phyloP scores from a whole-genome alignment of 495 filamentous ascomycete genomes.

The Pyrenopolyporus hunteri region DNA sequence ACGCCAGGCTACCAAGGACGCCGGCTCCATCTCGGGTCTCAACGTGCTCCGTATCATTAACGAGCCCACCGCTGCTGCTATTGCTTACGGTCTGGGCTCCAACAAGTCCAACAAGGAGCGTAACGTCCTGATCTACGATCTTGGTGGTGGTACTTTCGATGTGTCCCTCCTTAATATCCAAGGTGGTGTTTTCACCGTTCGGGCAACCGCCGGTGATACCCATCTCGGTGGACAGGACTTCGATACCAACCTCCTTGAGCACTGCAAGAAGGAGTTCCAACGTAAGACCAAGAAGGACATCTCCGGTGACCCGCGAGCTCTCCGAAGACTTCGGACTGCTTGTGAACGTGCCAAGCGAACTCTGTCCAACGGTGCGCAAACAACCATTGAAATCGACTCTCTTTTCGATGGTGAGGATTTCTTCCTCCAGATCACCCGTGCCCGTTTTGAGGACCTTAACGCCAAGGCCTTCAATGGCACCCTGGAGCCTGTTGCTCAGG shows the following conservation, averaged over 20 bases:
- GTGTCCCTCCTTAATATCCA: constrained; percentile 98
- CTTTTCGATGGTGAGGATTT: constrained; percentile 98
- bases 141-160: constrained; percentile 99
- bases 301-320: constrained; percentile 89
- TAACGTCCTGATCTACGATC: constrained; percentile 98
- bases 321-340: constrained; percentile 95
- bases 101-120: constrained; percentile 96
- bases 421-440: constrained; percentile 98
- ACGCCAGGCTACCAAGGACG: constrained; percentile 98
- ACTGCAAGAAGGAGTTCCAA: constrained; percentile 95
- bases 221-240: constrained; percentile 99
- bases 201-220: constrained; percentile 98
- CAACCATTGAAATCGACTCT: constrained; percentile 98
- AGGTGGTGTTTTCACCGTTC: constrained; percentile 99
- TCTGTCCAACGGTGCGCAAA: constrained; percentile 94
- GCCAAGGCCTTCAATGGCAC: constrained; percentile 95
- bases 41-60: constrained; percentile 99
- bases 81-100: constrained; percentile 92
- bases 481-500: constrained; percentile 97
- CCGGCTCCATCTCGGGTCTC: constrained; percentile 94
- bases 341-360: constrained; percentile 99
- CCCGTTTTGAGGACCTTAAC: constrained; percentile 98
- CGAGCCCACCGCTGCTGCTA: constrained; percentile 96
- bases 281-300: constrained; percentile 86
- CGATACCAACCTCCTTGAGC: constrained; percentile 95